phyloP scores from a whole-genome alignment of 2,329 filamentous ascomycete species.

The Phialophora tarda region DNA sequence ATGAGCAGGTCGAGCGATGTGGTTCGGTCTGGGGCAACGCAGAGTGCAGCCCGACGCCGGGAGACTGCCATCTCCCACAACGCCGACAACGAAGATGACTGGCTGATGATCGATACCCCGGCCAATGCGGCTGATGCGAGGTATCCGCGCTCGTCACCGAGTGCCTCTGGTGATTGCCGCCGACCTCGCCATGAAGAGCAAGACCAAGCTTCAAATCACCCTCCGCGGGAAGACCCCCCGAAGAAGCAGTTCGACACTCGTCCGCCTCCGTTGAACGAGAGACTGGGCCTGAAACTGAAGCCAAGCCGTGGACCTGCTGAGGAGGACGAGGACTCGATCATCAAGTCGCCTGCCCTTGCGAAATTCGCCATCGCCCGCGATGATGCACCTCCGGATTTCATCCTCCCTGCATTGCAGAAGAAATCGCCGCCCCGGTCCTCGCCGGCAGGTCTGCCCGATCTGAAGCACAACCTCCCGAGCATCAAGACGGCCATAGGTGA shows the following conservation, averaged over 20 bases:
- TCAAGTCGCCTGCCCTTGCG: slow-evolving; percentile 43
- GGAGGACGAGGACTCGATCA: slow-evolving; percentile 38
- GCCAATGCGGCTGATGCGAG: background rate
- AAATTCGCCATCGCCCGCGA: slow-evolving; percentile 46
- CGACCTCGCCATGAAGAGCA: background rate
- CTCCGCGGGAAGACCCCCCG: slow-evolving; percentile 1
- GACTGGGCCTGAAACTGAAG: slow-evolving; percentile 19
- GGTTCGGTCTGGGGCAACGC: background rate
- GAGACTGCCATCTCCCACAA: background rate
- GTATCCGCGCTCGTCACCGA: slow-evolving; percentile 2
- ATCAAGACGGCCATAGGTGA: slow-evolving; percentile 49
- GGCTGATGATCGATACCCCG: slow-evolving; percentile 31
- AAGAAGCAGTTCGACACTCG: slow-evolving; percentile 13
- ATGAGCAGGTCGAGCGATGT: background rate
- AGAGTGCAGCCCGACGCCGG: background rate
- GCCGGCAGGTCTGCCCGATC: slow-evolving; percentile 45
- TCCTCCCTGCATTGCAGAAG: slow-evolving; percentile 49
- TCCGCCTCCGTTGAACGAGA: slow-evolving; percentile 21
- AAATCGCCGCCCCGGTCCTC: slow-evolving; percentile 45
- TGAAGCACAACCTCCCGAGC: slow-evolving; percentile 49
- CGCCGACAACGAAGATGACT: slow-evolving; percentile 23
- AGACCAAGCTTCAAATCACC: background rate
- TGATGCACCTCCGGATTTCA: slow-evolving; percentile 42
- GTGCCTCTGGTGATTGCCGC: background rate
- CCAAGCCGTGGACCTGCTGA: slow-evolving; percentile 23